These are phyloP conservation scores for Mollisia scopiformis DNA, from an alignment of 2,329 filamentous ascomycete species.

Conservation along the genomic window DNA sequence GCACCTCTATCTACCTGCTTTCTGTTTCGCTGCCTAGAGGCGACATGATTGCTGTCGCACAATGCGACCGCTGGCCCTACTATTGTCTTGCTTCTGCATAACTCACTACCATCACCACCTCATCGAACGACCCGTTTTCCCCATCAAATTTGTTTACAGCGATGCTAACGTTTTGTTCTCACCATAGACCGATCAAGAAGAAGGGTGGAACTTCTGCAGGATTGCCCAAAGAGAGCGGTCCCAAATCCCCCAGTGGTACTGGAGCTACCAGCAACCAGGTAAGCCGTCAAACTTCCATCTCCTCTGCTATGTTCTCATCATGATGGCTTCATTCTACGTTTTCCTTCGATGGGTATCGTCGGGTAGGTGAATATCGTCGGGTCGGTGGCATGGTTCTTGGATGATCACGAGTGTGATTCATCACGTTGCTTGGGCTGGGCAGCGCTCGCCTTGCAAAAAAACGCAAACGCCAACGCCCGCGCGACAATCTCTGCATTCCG, in stretches of 20 bases:
- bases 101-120: background rate
- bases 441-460: too few relatives aligned
- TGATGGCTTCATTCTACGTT: background rate
- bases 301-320: background rate
- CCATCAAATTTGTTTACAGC: background rate
- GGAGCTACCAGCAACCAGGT: conserved; percentile 50
- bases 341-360: conserved; percentile 5
- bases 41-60: conserved; percentile 28
- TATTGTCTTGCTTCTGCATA: background rate
- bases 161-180: background rate
- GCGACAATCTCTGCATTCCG: conserved; percentile 36
- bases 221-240: conserved; percentile 64
- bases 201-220: conserved; percentile 68
- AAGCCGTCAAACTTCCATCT: conserved; percentile 35
- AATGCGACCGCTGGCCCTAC: conserved; percentile 21
- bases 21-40: conserved; percentile 22
- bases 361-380: too few relatives aligned
- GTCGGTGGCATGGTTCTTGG: background rate
- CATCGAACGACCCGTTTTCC: background rate
- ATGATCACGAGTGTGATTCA: conserved; percentile 21
- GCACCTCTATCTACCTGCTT: background rate
- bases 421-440: conserved; percentile 19
- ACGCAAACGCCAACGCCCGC: conserved; percentile 28
- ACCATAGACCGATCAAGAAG: conserved; percentile 73
- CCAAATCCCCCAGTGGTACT: conserved; percentile 59